phyloP scores from a whole-genome alignment of 2,329 filamentous ascomycete species.

The Coniochaeta ligniaria region DNA sequence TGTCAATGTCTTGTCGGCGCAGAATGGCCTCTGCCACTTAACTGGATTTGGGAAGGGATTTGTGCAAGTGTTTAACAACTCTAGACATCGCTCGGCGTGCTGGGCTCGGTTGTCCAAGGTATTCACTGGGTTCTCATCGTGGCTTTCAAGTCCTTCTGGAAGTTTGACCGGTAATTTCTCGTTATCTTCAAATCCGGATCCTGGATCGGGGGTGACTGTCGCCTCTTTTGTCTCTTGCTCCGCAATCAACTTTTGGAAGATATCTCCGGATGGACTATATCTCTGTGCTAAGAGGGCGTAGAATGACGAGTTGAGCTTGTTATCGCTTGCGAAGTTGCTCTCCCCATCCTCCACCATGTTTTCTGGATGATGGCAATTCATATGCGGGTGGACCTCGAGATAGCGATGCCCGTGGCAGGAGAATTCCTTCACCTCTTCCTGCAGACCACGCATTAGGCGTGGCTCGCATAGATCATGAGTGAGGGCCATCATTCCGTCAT shows the following conservation, averaged over 20 bases:
- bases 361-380: no score
- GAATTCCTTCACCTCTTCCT: no score
- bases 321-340: no score
- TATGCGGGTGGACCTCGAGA: no score
- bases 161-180: not conserved
- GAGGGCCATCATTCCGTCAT: no score
- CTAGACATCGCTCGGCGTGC: not conserved
- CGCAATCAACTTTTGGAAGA: not conserved
- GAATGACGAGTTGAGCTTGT: no score
- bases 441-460: no score
- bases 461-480: no score
- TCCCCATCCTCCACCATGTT: no score
- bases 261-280: no score
- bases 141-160: not conserved
- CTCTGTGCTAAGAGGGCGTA: no score
- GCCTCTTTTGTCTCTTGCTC: not conserved
- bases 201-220: not conserved
- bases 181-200: not conserved
- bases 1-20: not conserved
- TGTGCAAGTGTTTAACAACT: not conserved
- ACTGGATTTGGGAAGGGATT: not conserved
- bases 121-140: not conserved
- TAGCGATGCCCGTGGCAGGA: no score
- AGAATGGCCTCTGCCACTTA: not conserved
- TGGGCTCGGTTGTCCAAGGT: not conserved